These are phyloP conservation scores for Potentilla sterilis DNA, from an alignment of 306 rosid genomes.

Conservation along the genomic window DNA sequence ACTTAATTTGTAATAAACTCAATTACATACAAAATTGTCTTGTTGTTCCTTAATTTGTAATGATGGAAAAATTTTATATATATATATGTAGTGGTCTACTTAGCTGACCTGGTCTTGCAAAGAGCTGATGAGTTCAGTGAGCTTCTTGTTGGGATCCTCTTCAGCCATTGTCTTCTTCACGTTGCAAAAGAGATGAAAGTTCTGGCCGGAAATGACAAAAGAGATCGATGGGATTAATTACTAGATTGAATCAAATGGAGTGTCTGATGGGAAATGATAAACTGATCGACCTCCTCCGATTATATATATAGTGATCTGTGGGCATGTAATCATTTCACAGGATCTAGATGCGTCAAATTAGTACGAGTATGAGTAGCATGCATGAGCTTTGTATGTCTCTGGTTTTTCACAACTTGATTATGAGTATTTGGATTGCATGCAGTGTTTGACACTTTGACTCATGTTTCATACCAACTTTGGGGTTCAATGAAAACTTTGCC, in stretches of 20 bases:
- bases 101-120: conserved; percentile 10
- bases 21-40: neutral
- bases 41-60: neutral
- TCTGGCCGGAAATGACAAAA: neutral
- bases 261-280: neutral
- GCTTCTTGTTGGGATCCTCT: neutral
- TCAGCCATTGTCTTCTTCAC: conserved; percentile 8
- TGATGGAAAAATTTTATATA: neutral
- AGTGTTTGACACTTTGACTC: neutral
- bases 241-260: neutral
- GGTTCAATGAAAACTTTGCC: neutral
- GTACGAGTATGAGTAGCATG: neutral
- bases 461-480: neutral
- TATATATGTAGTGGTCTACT: neutral
- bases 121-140: conserved; percentile 12
- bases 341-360: neutral
- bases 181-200: neutral
- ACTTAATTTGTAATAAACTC: neutral
- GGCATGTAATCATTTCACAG: neutral
- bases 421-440: neutral
- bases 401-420: neutral
- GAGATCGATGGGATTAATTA: neutral
- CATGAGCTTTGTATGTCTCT: conserved; percentile 6
- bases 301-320: neutral
- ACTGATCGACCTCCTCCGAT: neutral